Evolutionary conservation across 225 moss, liverwort and hornwort genomes (phyloP), one percentile per base, ranked within the genome.

Genomic region (Bryoerythrophyllum caledonicum): DNA sequence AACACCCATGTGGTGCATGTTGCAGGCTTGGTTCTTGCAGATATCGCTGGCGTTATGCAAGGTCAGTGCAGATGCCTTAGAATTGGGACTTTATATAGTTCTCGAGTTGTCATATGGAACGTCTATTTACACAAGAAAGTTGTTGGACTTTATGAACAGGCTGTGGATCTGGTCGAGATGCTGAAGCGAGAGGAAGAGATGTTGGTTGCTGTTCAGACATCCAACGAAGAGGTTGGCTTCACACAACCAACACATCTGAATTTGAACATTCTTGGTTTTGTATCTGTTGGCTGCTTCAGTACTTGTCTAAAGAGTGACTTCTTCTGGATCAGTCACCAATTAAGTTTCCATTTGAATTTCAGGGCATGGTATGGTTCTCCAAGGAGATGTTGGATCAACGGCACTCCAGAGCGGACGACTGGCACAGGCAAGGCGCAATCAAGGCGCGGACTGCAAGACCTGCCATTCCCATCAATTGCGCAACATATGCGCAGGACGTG

Each of bases 401-500:
- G 70, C 95, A 95, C 85, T 82, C 88, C 57, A 89, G 90, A 91
- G 99, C 95, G 21, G 92, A 99, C 72, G 81, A 83, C 41, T 93
- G 95, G 99, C 99, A 99, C 16, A 89, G 86, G 75, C 89, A 99
- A 78, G 99, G 93, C 53, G 89, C 88, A 70, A 75, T 83, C 0
- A 88, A 89, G 71, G 87, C 90, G 28, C 89, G 82, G 71, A 84
- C 70, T 25, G 81, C 86, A 40, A 87, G 74, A 76, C 71, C 85
- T 64, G 86, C 82, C 68, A 83, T 82, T 41, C 89, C 93, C 34
- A 91, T 99, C 32, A 89, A 87, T 68, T 91, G 93, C 80, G 90
- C 95, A 74, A 91, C 90, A 43, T 95, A 89, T 84, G 95, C 95
- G 70, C 89, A 95, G 85, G 95, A 99, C 81, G 99, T 93, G 49